These are phyloP conservation scores for Magnaporthiopsis incrustans DNA, from an alignment of 2,329 filamentous ascomycete genomes.

Conservation along the genomic window DNA sequence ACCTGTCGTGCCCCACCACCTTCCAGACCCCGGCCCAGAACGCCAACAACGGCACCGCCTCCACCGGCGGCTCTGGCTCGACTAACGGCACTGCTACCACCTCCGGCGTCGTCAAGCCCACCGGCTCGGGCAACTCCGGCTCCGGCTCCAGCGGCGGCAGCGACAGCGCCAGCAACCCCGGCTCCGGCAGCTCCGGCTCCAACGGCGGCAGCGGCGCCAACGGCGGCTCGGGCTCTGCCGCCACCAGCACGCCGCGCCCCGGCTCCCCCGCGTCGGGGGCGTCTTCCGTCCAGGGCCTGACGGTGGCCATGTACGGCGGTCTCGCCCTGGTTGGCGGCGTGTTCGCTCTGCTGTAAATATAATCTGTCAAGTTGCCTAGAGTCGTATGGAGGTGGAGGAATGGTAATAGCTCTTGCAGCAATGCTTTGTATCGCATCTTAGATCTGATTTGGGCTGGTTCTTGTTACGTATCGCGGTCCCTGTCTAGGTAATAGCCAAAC, in stretches of 20 bases:
- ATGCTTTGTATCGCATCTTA: not conserved
- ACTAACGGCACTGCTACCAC: constrained; percentile 12
- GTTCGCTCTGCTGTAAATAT: constrained; percentile 2
- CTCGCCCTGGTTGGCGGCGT: constrained; percentile 2
- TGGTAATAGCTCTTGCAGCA: not conserved
- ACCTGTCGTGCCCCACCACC: constrained; percentile 43
- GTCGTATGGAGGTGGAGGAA: not conserved
- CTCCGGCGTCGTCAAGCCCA: constrained; percentile 9
- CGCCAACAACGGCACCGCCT: constrained; percentile 12
- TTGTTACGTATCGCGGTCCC: not conserved
- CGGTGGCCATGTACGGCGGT: constrained; percentile 3
- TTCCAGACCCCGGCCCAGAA: constrained; percentile 26
- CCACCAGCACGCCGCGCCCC: not conserved
- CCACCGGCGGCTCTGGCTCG: constrained; percentile 12
- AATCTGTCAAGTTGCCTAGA: not conserved
- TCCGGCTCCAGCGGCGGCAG: not conserved
- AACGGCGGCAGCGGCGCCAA: too few species aligned
- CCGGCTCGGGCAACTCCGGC: not conserved
- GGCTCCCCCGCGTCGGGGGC: constrained; percentile 9
- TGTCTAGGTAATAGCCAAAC: not conserved
- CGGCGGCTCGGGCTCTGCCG: not conserved
- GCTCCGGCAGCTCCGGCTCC: not conserved
- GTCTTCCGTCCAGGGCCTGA: not conserved
- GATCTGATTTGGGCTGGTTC: not conserved
- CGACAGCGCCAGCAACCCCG: constrained; percentile 6